phyloP scores from a whole-genome alignment of 352 stramenopile species.

The Phytophthora tentaculata region DNA sequence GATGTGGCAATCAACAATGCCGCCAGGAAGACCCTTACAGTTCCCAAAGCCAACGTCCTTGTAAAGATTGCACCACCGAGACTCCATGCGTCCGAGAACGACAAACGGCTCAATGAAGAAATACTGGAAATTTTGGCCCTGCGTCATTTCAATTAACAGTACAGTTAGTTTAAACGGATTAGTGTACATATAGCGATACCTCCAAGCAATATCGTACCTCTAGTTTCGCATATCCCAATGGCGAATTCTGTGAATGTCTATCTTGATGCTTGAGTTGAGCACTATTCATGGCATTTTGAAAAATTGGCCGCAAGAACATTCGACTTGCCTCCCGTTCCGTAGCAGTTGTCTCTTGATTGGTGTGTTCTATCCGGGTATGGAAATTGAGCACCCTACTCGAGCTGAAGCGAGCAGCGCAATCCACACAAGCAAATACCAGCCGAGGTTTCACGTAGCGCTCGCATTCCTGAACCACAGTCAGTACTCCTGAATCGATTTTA shows the following conservation, averaged over 20 bases:
- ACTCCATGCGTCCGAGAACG: slow-evolving; percentile 67
- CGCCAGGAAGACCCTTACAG: slow-evolving; percentile 55
- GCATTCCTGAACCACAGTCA: slow-evolving; percentile 64
- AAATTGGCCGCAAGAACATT: slow-evolving; percentile 49
- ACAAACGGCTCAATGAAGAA: slow-evolving; percentile 73
- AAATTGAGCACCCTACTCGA: slow-evolving; percentile 61
- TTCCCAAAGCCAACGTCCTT: slow-evolving; percentile 50
- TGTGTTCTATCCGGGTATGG: slow-evolving; percentile 55
- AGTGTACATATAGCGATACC: background rate
- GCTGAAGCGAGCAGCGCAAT: slow-evolving; percentile 54
- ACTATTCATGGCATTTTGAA: slow-evolving; percentile 56
- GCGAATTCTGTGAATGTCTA: slow-evolving; percentile 25
- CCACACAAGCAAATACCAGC: slow-evolving; percentile 56
- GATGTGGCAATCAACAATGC: slow-evolving; percentile 73
- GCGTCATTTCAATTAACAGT: slow-evolving; percentile 7
- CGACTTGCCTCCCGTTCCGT: slow-evolving; percentile 49
- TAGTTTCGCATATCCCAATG: slow-evolving; percentile 78
- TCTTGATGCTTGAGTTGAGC: slow-evolving; percentile 45
- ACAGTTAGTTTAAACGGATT: slow-evolving; percentile 14
- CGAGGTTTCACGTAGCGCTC: slow-evolving; percentile 58
- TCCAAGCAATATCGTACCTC: slow-evolving; percentile 46
- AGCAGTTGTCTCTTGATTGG: slow-evolving; percentile 2
- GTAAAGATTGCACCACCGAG: slow-evolving; percentile 69
- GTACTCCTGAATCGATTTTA: slow-evolving; percentile 19
- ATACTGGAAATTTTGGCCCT: slow-evolving; percentile 68